phyloP scores from a whole-genome alignment of 768 basidiomycete species.

The Amanita polypyramis region DNA sequence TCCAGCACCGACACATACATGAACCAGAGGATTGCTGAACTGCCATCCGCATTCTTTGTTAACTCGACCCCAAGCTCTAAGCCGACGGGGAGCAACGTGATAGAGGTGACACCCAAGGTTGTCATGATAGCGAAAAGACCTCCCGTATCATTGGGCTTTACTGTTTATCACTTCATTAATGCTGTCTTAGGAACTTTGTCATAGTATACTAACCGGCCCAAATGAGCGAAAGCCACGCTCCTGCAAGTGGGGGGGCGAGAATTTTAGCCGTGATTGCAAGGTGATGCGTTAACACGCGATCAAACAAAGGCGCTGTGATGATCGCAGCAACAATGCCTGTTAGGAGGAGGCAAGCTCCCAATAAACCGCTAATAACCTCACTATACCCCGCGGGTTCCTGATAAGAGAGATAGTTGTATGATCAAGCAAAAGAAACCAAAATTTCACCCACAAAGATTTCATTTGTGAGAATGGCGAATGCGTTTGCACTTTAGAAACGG shows the following conservation, averaged over 20 bases:
- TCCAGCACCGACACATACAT: slow-evolving; percentile 28
- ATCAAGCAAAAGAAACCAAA: slow-evolving; percentile 1
- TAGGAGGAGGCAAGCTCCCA: slow-evolving; percentile 59
- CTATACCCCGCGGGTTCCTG: slow-evolving; percentile 66
- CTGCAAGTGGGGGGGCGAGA: slow-evolving; percentile 50
- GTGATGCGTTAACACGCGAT: slow-evolving; percentile 71
- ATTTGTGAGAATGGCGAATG: slow-evolving; percentile 55
- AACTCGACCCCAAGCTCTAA: slow-evolving; percentile 75
- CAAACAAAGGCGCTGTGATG: slow-evolving; percentile 64
- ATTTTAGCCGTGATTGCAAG: slow-evolving; percentile 50
- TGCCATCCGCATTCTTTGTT: slow-evolving; percentile 70
- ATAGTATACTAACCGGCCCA: slow-evolving; percentile 54
- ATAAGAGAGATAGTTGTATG: slow-evolving; percentile 15
- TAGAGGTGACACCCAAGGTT: slow-evolving; percentile 52
- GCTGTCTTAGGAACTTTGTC: background rate
- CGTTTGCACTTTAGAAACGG: slow-evolving; percentile 33
- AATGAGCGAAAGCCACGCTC: slow-evolving; percentile 62
- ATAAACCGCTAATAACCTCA: slow-evolving; percentile 49
- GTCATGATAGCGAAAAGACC: slow-evolving; percentile 59
- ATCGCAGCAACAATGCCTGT: slow-evolving; percentile 63
- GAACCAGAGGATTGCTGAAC: slow-evolving; percentile 71
- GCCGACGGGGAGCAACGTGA: slow-evolving; percentile 66
- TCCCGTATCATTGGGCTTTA: slow-evolving; percentile 47
- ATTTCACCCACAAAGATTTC: slow-evolving; percentile 69
- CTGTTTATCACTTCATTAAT: slow-evolving; percentile 29